These are phyloP conservation scores for Solanum paucissectum DNA, from an alignment of 257 asterid genomes.

Conservation along the genomic window DNA sequence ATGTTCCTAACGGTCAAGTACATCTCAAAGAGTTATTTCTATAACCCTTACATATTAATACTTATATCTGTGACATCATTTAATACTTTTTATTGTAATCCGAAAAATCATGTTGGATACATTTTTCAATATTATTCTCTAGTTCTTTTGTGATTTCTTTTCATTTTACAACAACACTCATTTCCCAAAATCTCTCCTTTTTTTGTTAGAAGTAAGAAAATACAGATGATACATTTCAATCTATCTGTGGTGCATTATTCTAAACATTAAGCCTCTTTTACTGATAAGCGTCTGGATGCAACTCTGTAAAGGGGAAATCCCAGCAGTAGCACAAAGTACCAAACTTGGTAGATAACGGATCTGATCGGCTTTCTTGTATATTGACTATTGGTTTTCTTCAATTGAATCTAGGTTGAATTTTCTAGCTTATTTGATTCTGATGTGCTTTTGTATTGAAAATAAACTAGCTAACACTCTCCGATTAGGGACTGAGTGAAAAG, in stretches of 20 bases:
- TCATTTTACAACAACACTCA: not conserved
- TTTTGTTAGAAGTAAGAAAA: not conserved
- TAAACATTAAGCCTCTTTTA: not conserved
- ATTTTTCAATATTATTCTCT: too few relatives aligned
- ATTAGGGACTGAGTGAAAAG: not conserved
- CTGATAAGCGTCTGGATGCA: not conserved
- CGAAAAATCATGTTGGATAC: too few relatives aligned
- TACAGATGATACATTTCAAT: not conserved
- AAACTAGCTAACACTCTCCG: not conserved
- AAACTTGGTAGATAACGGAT: not conserved
- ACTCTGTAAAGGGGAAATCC: not conserved
- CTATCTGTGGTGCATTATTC: not conserved
- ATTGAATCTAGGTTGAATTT: too few relatives aligned
- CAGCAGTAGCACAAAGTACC: not conserved
- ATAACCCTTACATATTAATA: too few relatives aligned
- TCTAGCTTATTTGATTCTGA: not conserved
- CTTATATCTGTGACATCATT: too few relatives aligned
- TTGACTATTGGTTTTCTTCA: not conserved
- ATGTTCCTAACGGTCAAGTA: too few relatives aligned
- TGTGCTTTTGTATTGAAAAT: not conserved
- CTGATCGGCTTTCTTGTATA: not conserved
- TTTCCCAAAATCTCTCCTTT: not conserved
- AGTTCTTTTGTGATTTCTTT: too few relatives aligned
- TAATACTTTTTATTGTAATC: too few relatives aligned
- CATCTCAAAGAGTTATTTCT: too few relatives aligned